phyloP scores from a whole-genome alignment of 106 monocot species.

The Dactylorhiza incarnata region DNA sequence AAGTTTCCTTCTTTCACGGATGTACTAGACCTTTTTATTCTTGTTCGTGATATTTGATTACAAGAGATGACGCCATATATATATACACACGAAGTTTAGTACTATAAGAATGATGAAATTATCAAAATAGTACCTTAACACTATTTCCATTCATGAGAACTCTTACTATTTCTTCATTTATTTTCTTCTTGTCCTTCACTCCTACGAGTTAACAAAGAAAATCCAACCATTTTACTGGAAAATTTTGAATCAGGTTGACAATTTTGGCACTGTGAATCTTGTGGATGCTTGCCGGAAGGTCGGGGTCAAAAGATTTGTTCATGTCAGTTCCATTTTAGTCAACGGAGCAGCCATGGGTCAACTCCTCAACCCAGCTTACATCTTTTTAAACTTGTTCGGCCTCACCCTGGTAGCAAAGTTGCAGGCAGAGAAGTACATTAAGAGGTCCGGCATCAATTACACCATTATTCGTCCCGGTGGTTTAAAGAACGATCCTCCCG shows the following conservation, averaged over 20 bases:
- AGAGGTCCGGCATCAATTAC: conserved; percentile 66
- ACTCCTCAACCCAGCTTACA: conserved; percentile 66
- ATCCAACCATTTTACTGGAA: neutral
- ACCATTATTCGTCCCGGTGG: conserved; percentile 79
- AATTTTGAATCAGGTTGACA: conserved; percentile 41
- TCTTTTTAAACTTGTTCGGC: conserved; percentile 59
- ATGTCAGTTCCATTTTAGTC: conserved; percentile 73
- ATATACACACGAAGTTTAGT: too few species aligned
- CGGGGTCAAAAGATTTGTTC: conserved; percentile 63
- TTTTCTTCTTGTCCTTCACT: neutral
- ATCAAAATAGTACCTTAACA: too few species aligned
- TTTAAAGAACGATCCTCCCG: conserved; percentile 47
- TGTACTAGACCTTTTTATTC: too few species aligned
- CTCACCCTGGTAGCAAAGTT: conserved; percentile 73
- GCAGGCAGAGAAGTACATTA: conserved; percentile 62
- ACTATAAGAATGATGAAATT: too few species aligned
- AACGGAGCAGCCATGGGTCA: conserved; percentile 88
- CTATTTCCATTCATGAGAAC: neutral
- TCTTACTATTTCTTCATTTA: neutral
- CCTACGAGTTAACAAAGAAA: neutral
- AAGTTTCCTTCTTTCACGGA: too few species aligned
- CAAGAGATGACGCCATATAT: too few species aligned
- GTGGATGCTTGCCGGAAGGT: conserved; percentile 64
- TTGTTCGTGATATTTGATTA: too few species aligned
- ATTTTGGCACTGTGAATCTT: conserved; percentile 77